Percentiles rank a stretch among this genome's conserved stretches.
Evolutionary conservation across 2,329 filamentous ascomycete species (phyloP).

Genomic region (Cryphonectria carpinicola): DNA sequence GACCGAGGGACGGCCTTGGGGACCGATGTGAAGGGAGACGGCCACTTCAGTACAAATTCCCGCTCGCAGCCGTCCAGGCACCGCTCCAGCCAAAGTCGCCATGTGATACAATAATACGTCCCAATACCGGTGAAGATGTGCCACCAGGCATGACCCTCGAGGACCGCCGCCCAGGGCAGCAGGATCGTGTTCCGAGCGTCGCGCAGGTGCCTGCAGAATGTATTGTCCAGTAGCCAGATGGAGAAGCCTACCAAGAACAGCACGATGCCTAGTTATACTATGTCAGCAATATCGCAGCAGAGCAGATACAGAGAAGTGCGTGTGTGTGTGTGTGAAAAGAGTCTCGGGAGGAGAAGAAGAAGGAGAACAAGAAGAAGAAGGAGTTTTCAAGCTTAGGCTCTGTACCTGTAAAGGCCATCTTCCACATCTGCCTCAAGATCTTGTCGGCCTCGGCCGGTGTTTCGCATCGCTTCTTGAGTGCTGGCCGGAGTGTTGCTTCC

Average conservation of each 20-base stretch:
- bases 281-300: not conserved
- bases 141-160: slow-evolving; percentile 65
- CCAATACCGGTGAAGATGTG: slow-evolving; percentile 81
- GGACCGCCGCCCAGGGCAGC: slow-evolving; percentile 77
- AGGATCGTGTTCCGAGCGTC: slow-evolving; percentile 69
- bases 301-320: not conserved
- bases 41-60: slow-evolving; percentile 74
- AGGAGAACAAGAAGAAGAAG: not conserved
- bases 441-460: slow-evolving; percentile 53
- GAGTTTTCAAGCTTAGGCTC: slow-evolving; percentile 35
- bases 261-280: slow-evolving; percentile 54
- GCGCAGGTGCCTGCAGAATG: slow-evolving; percentile 70
- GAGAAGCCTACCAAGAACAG: slow-evolving; percentile 76
- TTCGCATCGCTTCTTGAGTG: slow-evolving; percentile 43
- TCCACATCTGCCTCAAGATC: slow-evolving; percentile 70
- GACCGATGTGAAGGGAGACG: slow-evolving; percentile 58
- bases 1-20: slow-evolving; percentile 48
- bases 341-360: not conserved
- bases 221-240: slow-evolving; percentile 80
- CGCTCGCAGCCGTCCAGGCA: slow-evolving; percentile 75
- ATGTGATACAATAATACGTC: slow-evolving; percentile 82
- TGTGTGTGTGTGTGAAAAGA: not conserved
- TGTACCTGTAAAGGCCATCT: slow-evolving; percentile 64
- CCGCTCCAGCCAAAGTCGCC: slow-evolving; percentile 81
- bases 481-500: slow-evolving; percentile 54